Conservation (phyloP, 495 filamentous ascomycete genomes). For the Penicillium psychrofluorescens region DNA sequence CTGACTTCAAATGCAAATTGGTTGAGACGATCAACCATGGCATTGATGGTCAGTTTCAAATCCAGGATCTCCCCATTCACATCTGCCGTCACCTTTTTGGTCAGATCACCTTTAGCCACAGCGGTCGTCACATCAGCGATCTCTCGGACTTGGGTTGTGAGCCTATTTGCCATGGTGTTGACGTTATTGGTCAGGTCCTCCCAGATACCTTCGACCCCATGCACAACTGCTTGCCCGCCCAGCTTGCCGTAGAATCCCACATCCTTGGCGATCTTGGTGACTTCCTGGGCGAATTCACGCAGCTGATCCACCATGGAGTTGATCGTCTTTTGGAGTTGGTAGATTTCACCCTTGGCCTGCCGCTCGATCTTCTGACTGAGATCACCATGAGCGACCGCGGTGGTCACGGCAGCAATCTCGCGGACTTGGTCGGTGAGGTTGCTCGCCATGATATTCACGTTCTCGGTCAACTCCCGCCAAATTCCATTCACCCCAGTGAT, state of each 20-base stretch:
- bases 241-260: constrained; percentile 85
- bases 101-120: constrained; percentile 82
- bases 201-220: constrained; percentile 93
- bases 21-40: constrained; percentile 88
- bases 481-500: constrained; percentile 86
- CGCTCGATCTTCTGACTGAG: constrained; percentile 86
- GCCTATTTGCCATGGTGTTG: constrained; percentile 82
- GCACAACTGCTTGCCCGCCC: constrained; percentile 86
- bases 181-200: constrained; percentile 90
- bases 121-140: constrained; percentile 91
- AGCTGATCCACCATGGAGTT: constrained; percentile 94
- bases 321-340: constrained; percentile 83
- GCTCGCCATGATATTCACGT: constrained; percentile 87
- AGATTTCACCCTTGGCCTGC: constrained; percentile 83
- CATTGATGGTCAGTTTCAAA: constrained; percentile 87
- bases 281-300: constrained; percentile 83
- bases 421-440: constrained; percentile 88
- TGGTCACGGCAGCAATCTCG: constrained; percentile 89
- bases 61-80: constrained; percentile 91
- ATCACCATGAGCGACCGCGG: constrained; percentile 83
- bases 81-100: constrained; percentile 83
- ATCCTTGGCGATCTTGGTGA: constrained; percentile 84
- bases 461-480: constrained; percentile 89
- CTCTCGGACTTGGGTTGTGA: constrained; percentile 77
- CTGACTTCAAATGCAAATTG: constrained; percentile 91